Base-by-base conservation (phyloP, 306 rosid genomes). In the Coriaria nepalensis region DNA sequence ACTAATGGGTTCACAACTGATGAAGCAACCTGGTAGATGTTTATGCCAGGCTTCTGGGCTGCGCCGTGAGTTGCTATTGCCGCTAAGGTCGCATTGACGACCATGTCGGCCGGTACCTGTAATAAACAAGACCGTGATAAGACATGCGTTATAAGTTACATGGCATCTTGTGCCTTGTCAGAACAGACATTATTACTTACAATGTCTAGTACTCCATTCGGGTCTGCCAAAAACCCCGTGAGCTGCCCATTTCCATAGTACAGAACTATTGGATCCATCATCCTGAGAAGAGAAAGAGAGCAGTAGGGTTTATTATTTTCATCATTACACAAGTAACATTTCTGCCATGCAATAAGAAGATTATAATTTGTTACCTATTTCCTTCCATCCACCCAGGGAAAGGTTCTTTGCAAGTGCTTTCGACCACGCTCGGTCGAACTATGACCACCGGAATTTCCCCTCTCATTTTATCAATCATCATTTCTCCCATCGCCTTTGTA, bases 341-440 rank as follows among this genome's bases (percentile, higher is more conserved):
- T 20, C 29, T 20, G 1, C 1, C 10, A 6, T 42, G 13, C 10
- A n/a, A 8, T 13, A 5, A 34, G n/a, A 41, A 40, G 15, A 37
- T 11, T 0, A 5, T 8, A n/a, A 7, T 7, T 44, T n/a, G 44
- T 10, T 55, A 76, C 98, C 98, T 77, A 50, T 81, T 90, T 67
- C 95, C 98, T 77, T 90, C 94, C 94, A 90, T 90, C 98, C 95
- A 85, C 5, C 98, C 95, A 15, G 94, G 87, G 62, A 90, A 90
- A 55, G 98, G 95, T 44, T 90, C 83, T 61, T 59, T 81, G 62
- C 59, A 71, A 73, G 95, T 90, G 72, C 98, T 90, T 29, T 90
- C 98, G 37, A 90, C 85, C n/a, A 90, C 94, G 45, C 98, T 90
- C 2, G 98, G 98, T 45, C 95, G 37, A 44, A 90, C 77, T 43